Base-by-base conservation (phyloP, 192 early-diverging fungal species). In the Spinellus fusiger region DNA sequence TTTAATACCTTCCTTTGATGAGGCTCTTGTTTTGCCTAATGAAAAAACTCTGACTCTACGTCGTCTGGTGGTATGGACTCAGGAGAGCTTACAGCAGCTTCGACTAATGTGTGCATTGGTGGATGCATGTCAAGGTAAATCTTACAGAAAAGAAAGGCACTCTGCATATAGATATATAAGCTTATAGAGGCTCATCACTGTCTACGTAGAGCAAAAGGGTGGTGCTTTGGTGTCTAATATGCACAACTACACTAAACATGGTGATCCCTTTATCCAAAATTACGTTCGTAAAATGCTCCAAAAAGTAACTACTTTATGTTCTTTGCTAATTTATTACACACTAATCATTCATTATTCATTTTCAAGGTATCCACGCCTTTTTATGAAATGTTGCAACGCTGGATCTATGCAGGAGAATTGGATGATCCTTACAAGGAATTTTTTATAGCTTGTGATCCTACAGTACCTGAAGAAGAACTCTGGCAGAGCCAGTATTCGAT, bases 361-460 rank as follows among this genome's bases (percentile, higher is more conserved):
- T 57, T 55, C 7, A 23, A 84, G 78, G 79, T 90, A 1, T 86
- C 93, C 0, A 76, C 74, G 33, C 96, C 96, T n/a, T 96, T 99
- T 68, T 94, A 85, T 66, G 81, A 84, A 54, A 94, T 93, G 79
- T 78, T 99, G 16, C 80, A 83, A 51, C 81, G 83, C 29, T 99
- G 96, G 96, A 84, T 99, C 16, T 93, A 89, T 33, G 88, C 92
- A 56, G 96, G 96, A 28, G 94, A 95, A 72, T 76, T 99, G 38
- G 86, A 88, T 20, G 96, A 99, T 69, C 92, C 91, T 18, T 88
- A 89, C 65, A 78, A 78, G 27, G 96, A 99, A 73, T 99, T 96
- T 61, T 99, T 97, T 70, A 86, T 97, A 12, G 75, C 74, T 3
- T 69, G 61, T 31, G 78, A 88, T 61, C 68, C 62, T 5, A 67